Conservation (phyloP, 164 flowering plant species). For the Echeveria elegans region DNA sequence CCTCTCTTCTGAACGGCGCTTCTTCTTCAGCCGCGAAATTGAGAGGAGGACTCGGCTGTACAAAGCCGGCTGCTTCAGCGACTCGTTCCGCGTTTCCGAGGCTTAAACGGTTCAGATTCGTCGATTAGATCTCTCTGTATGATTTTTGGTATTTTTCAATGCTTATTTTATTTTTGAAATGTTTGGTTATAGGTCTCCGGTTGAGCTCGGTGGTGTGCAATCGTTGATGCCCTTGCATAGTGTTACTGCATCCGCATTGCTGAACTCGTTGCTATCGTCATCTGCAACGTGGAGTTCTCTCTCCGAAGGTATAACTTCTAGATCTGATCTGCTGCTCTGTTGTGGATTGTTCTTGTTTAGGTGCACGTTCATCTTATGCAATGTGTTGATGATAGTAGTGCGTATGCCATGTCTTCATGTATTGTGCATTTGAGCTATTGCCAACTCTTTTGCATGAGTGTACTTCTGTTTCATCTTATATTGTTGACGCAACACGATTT, state of each 20-base stretch:
- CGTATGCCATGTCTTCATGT: too few species aligned
- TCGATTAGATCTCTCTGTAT: neutral
- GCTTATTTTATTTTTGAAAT: neutral
- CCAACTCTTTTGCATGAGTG: too few species aligned
- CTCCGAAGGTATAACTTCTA: conserved; percentile 53
- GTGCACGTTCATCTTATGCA: neutral
- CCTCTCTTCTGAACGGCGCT: neutral
- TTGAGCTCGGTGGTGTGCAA: conserved; percentile 47
- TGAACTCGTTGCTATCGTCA: conserved; percentile 59
- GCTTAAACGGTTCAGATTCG: neutral
- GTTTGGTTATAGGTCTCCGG: conserved; percentile 42
- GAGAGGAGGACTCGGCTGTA: conserved; percentile 3
- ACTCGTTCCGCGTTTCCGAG: conserved; percentile 4
- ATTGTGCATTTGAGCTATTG: too few species aligned
- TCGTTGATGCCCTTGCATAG: conserved; percentile 82
- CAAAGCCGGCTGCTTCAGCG: neutral
- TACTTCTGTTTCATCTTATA: neutral
- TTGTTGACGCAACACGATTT: too few species aligned
- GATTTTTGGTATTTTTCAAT: neutral
- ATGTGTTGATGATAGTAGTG: neutral
- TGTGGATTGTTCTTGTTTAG: neutral
- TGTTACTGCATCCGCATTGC: conserved; percentile 69
- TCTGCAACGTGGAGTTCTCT: conserved; percentile 61
- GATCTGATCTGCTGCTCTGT: neutral
- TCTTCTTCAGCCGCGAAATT: neutral